Percentiles rank a stretch among this genome's conserved stretches.
Evolutionary conservation across 257 asterid genomes (phyloP).

Genomic region (Leptodermis oblonga): DNA sequence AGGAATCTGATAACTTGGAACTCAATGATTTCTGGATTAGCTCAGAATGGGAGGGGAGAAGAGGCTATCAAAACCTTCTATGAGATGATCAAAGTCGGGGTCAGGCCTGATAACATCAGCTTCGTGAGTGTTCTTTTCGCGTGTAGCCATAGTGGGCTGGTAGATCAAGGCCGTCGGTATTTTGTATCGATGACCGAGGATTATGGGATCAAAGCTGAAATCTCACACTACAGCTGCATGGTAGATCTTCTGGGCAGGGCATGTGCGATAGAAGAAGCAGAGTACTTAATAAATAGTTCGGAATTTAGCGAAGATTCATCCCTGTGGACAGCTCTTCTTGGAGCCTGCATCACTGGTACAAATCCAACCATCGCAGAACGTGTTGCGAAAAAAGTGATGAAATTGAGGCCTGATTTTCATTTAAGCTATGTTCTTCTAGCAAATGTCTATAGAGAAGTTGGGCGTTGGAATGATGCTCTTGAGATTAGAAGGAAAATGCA

Average conservation of each 20-base stretch:
- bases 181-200: slow-evolving; percentile 48
- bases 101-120: slow-evolving; percentile 58
- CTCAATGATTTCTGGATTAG: slow-evolving; percentile 84
- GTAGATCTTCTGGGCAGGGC: slow-evolving; percentile 80
- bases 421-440: slow-evolving; percentile 76
- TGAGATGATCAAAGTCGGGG: slow-evolving; percentile 50
- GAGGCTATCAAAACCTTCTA: slow-evolving; percentile 59
- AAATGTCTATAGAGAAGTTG: slow-evolving; percentile 63
- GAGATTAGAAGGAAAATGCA: slow-evolving; percentile 53
- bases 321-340: slow-evolving; percentile 78
- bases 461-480: slow-evolving; percentile 80
- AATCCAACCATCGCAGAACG: slow-evolving; percentile 57
- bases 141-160: slow-evolving; percentile 81
- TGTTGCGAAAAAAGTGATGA: slow-evolving; percentile 61
- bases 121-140: slow-evolving; percentile 78
- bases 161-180: slow-evolving; percentile 49
- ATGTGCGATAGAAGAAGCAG: slow-evolving; percentile 75
- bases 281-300: slow-evolving; percentile 44
- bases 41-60: slow-evolving; percentile 78
- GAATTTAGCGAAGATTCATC: slow-evolving; percentile 42
- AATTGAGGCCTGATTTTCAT: slow-evolving; percentile 73
- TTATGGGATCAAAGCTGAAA: slow-evolving; percentile 44
- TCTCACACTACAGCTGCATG: slow-evolving; percentile 84
- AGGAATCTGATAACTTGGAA: slow-evolving; percentile 86
- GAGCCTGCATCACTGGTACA: slow-evolving; percentile 63